Percentiles rank a stretch among this genome's conserved stretches.
Evolutionary conservation across 2,329 filamentous ascomycete genomes (phyloP).

Genomic region (Colletotrichum sp.): DNA sequence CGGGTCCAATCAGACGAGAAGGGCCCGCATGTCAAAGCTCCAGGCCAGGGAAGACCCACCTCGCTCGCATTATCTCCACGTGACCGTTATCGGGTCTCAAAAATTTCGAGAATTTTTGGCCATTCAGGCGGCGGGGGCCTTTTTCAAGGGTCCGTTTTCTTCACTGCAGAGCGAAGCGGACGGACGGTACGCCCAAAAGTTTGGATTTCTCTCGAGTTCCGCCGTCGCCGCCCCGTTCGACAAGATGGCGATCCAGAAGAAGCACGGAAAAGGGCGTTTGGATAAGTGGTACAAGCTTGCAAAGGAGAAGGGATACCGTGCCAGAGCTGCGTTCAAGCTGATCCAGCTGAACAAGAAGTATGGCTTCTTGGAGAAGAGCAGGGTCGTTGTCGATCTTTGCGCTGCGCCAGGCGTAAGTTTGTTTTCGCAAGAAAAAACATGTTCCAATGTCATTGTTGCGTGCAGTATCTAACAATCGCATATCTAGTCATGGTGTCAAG

Average conservation of each 20-base stretch:
- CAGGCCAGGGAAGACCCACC: not conserved
- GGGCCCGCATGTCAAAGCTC: not conserved
- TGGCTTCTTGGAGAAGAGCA: constrained; percentile 96
- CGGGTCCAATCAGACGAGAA: not conserved
- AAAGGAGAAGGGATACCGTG: constrained; percentile 97
- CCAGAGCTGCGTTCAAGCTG: constrained; percentile 95
- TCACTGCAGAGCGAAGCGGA: not conserved
- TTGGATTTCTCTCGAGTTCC: not conserved
- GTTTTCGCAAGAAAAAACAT: not conserved
- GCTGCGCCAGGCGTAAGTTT: constrained; percentile 84
- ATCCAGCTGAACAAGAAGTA: constrained; percentile 99
- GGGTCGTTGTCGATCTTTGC: constrained; percentile 95
- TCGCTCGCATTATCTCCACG: not conserved
- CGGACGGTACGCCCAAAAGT: not conserved
- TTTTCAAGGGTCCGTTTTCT: not conserved
- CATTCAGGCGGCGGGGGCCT: not conserved
- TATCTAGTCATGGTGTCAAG: constrained; percentile 91
- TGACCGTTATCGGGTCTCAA: constrained; percentile 6
- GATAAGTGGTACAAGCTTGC: constrained; percentile 99
- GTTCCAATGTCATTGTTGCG: not conserved
- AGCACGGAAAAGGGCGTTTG: constrained; percentile 96
- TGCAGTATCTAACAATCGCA: not conserved
- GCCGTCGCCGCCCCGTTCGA: constrained; percentile 4
- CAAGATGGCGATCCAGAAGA: constrained; percentile 95
- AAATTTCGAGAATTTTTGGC: constrained; percentile 15